Evolutionary conservation across 441 rosid genomes (phyloP).

Genomic region (Arabidopsis lyrata): DNA sequence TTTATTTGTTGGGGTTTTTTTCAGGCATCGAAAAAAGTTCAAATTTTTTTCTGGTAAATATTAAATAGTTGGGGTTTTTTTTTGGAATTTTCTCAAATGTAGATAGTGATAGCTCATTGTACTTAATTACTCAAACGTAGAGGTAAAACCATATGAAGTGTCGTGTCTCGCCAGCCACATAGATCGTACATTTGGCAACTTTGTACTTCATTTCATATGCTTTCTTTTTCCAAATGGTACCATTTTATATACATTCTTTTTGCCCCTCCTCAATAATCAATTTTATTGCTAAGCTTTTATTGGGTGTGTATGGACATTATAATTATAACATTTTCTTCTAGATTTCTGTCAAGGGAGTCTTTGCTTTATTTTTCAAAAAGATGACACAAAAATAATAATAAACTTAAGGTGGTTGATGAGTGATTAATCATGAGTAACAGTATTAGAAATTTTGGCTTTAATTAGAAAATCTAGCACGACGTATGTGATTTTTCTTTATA

Average conservation of each 20-base stretch:
- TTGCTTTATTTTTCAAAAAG: conserved; percentile 20
- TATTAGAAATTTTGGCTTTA: conserved; percentile 31
- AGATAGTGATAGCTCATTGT: conserved; percentile 1
- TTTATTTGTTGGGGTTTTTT: too few relatives aligned
- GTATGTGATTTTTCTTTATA: background rate
- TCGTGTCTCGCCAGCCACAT: conserved; percentile 36
- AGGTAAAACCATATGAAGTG: conserved; percentile 28
- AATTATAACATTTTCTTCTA: conserved; percentile 26
- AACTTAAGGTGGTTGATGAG: conserved; percentile 45
- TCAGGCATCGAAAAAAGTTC: too few relatives aligned
- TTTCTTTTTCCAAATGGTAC: conserved; percentile 18
- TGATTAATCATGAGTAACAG: conserved; percentile 43
- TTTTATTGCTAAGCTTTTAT: conserved; percentile 32
- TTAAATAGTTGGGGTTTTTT: too few relatives aligned
- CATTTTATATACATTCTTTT: conserved; percentile 40
- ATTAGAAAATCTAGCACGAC: conserved; percentile 10
- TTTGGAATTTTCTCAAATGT: background rate
- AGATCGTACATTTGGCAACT: conserved; percentile 33
- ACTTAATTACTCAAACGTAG: conserved; percentile 11
- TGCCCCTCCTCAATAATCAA: conserved; percentile 6
- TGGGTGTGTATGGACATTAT: conserved; percentile 33
- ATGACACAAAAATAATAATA: conserved; percentile 14
- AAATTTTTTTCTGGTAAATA: too few relatives aligned
- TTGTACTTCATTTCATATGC: conserved; percentile 41
- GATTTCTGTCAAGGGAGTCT: conserved; percentile 12